Percentiles rank a stretch among this genome's conserved stretches.
Evolutionary conservation across 495 filamentous ascomycete genomes (phyloP).

Genomic region (Trichoderma gamsii): DNA sequence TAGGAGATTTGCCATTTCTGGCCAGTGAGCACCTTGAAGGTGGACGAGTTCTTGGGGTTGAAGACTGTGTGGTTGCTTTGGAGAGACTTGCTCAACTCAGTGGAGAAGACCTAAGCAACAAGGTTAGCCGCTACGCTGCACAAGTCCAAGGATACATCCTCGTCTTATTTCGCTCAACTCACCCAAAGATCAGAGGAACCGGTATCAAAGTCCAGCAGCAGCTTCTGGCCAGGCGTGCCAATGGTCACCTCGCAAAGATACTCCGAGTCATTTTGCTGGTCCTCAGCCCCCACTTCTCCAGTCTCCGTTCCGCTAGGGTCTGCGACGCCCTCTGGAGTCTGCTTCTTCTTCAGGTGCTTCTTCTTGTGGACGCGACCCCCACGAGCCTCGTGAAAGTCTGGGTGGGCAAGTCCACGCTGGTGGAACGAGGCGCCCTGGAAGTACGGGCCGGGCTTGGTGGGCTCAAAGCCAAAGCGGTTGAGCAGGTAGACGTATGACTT

Average conservation of each 20-base stretch:
- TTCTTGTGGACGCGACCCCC: slow-evolving; percentile 42
- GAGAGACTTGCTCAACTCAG: slow-evolving; percentile 22
- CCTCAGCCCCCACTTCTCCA: slow-evolving; percentile 60
- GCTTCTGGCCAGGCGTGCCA: slow-evolving; percentile 49
- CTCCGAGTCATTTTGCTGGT: slow-evolving; percentile 60
- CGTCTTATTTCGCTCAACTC: slow-evolving; percentile 34
- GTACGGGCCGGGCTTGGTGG: slow-evolving; percentile 66
- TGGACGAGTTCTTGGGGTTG: slow-evolving; percentile 42
- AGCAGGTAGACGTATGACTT: slow-evolving; percentile 69
- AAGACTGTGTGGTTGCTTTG: slow-evolving; percentile 54
- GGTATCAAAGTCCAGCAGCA: slow-evolving; percentile 70
- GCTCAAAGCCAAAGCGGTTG: slow-evolving; percentile 63
- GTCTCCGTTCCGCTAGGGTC: slow-evolving; percentile 23
- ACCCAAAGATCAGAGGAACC: slow-evolving; percentile 69
- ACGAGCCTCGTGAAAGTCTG: slow-evolving; percentile 26
- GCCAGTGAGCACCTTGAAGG: slow-evolving; percentile 44
- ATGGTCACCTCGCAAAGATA: slow-evolving; percentile 64
- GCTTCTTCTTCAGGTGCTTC: slow-evolving; percentile 48
- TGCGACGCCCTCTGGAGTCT: slow-evolving; percentile 24
- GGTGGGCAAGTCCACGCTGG: slow-evolving; percentile 28
- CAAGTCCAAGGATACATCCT: slow-evolving; percentile 56
- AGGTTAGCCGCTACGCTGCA: slow-evolving; percentile 38
- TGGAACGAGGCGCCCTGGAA: slow-evolving; percentile 39
- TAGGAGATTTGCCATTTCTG: slow-evolving; percentile 63
- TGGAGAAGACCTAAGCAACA: slow-evolving; percentile 25